Percentiles rank a stretch among this genome's conserved stretches.
phyloP scores from a whole-genome alignment of 176 grass and related monocot species.

The Lolium rigidum region DNA sequence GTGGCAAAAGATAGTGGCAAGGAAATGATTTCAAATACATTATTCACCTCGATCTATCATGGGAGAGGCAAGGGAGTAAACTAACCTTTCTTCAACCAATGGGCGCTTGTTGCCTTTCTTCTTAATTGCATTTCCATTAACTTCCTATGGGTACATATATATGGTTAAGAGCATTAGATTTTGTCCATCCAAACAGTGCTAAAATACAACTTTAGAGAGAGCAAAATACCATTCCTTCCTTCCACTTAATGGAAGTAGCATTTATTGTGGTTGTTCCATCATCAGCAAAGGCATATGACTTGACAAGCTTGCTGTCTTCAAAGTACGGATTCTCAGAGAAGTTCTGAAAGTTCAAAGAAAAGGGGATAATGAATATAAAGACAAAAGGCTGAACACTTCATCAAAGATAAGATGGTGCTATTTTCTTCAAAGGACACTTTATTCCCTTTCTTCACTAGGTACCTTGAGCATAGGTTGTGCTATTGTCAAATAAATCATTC shows the following conservation, averaged over 20 bases:
- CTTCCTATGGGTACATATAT: conserved; percentile 52
- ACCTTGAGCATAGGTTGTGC: not conserved
- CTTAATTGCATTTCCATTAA: conserved; percentile 67
- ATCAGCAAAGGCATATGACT: conserved; percentile 83
- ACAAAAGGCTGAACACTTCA: not conserved
- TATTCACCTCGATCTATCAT: not conserved
- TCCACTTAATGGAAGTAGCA: conserved; percentile 87
- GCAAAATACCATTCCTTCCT: conserved; percentile 84
- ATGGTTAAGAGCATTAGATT: conserved; percentile 38
- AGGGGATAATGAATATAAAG: not conserved
- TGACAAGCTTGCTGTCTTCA: conserved; percentile 79
- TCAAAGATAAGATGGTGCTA: not conserved
- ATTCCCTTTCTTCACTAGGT: not conserved
- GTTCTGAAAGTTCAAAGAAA: conserved; percentile 59
- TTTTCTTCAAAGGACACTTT: not conserved
- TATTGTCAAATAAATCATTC: not conserved
- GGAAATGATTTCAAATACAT: not conserved
- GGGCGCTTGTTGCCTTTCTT: conserved; percentile 83
- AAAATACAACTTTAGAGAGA: conserved; percentile 14
- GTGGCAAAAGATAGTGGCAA: not conserved
- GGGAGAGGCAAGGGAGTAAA: conserved; percentile 18
- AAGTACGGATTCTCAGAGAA: conserved; percentile 90
- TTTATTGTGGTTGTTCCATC: conserved; percentile 86
- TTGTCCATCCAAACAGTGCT: conserved; percentile 22
- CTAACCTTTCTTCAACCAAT: conserved; percentile 89